These are phyloP conservation scores for Lachnellula occidentalis DNA, from an alignment of 2,329 filamentous ascomycete genomes.

Conservation along the genomic window DNA sequence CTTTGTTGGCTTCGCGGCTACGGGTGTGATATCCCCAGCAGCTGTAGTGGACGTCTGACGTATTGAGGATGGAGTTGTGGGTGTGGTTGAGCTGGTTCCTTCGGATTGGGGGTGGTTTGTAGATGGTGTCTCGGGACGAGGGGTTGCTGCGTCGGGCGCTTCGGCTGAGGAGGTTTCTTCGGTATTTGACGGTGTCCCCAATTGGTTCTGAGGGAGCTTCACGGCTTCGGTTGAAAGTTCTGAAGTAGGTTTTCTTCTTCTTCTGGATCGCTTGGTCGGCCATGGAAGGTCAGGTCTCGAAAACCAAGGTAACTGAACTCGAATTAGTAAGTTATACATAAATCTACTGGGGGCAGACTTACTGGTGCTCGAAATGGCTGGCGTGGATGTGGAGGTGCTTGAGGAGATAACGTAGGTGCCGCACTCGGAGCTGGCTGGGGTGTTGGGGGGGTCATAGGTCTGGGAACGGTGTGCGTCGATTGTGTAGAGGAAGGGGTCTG, in stretches of 20 bases:
- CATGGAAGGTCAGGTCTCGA: constrained; percentile 48
- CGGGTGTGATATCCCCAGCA: constrained; percentile 23
- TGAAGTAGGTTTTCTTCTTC: constrained; percentile 37
- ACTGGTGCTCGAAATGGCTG: constrained; percentile 46
- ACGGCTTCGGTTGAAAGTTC: constrained; percentile 21
- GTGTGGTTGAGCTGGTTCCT: constrained; percentile 38
- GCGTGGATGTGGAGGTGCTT: constrained; percentile 17
- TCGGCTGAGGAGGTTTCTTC: constrained; percentile 1
- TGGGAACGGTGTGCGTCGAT: constrained; percentile 24
- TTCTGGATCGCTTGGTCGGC: constrained; percentile 38
- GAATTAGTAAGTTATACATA: constrained; percentile 24
- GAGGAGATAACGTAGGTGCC: constrained; percentile 24
- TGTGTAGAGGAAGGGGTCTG: constrained; percentile 36
- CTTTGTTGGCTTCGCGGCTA: constrained; percentile 23
- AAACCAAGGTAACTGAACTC: constrained; percentile 50
- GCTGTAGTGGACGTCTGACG: constrained; percentile 14
- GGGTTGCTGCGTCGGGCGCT: constrained; percentile 35
- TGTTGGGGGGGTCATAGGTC: constrained; percentile 42
- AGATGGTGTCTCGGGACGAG: constrained; percentile 43
- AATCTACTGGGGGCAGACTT: constrained; percentile 28
- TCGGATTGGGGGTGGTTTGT: constrained; percentile 38
- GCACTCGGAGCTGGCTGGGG: constrained; percentile 34
- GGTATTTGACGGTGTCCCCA: constrained; percentile 5
- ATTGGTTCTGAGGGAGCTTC: constrained; percentile 19
- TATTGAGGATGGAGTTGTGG: constrained; percentile 50